Conservation (phyloP, 257 asterid genomes). For the Handroanthus guayacan region DNA sequence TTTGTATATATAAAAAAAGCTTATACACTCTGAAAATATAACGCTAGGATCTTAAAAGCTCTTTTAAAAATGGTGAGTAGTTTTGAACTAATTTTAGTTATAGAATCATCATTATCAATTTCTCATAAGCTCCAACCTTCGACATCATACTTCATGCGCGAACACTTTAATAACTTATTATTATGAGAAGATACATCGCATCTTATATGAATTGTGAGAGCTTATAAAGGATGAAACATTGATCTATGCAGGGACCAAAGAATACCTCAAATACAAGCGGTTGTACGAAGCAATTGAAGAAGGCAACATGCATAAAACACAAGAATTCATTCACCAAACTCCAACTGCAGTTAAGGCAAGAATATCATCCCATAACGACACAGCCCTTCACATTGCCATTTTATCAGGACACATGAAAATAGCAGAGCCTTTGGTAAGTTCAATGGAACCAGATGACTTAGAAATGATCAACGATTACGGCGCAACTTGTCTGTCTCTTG, state of each 20-base stretch:
- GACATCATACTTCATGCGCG: no score
- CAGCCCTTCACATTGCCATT: slow-evolving; percentile 54
- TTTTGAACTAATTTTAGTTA: no score
- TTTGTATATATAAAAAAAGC: no score
- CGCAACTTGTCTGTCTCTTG: slow-evolving; percentile 45
- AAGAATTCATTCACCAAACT: background rate
- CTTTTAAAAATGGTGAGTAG: no score
- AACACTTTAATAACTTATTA: no score
- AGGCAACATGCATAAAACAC: slow-evolving; percentile 26
- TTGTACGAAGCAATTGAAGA: slow-evolving; percentile 43
- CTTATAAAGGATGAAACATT: no score
- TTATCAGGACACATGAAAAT: slow-evolving; percentile 42
- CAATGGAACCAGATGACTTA: slow-evolving; percentile 39
- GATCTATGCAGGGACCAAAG: slow-evolving; percentile 36
- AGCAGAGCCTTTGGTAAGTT: slow-evolving; percentile 38
- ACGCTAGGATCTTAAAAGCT: no score
- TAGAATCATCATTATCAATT: no score
- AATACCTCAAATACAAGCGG: slow-evolving; percentile 26
- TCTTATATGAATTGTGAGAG: background rate
- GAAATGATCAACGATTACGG: slow-evolving; percentile 46
- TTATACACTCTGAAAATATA: no score
- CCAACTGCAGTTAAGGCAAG: slow-evolving; percentile 38
- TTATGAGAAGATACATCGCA: no score
- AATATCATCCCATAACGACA: slow-evolving; percentile 47
- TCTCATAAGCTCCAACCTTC: no score